Conservation (phyloP, 2,329 filamentous ascomycete genomes). For the Intubia oerlemansii region DNA sequence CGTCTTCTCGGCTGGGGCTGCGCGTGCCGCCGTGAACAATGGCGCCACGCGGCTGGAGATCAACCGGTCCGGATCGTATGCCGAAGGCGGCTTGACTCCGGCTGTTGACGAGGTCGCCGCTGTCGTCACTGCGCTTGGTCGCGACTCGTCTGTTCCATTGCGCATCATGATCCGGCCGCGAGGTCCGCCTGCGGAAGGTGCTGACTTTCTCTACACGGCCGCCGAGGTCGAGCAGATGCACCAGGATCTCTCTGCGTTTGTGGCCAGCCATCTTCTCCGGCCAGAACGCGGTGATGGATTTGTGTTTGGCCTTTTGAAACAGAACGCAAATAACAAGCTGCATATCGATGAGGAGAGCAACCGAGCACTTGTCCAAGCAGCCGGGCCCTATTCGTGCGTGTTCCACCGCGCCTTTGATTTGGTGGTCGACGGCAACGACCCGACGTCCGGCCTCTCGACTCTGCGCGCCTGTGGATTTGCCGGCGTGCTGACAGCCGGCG, state of each 20-base stretch:
- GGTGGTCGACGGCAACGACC: conserved; percentile 12
- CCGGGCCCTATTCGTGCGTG: conserved; percentile 22
- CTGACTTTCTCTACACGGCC: conserved; percentile 27
- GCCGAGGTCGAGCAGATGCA: conserved; percentile 23
- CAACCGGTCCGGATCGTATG: conserved; percentile 28
- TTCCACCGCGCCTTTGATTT: conserved; percentile 36
- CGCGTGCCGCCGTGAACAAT: conserved; percentile 17
- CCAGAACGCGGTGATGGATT: conserved; percentile 28
- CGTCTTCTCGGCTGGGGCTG: conserved; percentile 24
- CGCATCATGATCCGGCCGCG: conserved; percentile 35
- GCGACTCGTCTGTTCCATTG: conserved; percentile 16
- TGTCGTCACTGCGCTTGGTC: conserved; percentile 7
- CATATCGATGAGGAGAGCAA: conserved; percentile 21
- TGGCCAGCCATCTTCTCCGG: conserved; percentile 16
- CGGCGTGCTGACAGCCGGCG: conserved; percentile 31
- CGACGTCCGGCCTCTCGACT: conserved; percentile 13
- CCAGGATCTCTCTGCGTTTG: conserved; percentile 17
- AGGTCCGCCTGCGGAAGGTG: conserved; percentile 12
- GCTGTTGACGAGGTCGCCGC: conserved; percentile 16
- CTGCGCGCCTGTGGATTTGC: conserved; percentile 24
- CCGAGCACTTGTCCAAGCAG: conserved; percentile 17
- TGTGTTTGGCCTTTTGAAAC: conserved; percentile 27
- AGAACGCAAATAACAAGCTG: background rate
- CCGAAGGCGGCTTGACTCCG: conserved; percentile 29
- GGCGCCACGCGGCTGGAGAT: conserved; percentile 31